Evolutionary conservation across 768 basidiomycete genomes (phyloP), one percentile per base, ranked within the genome.

Genomic region (Serendipita sp.): DNA sequence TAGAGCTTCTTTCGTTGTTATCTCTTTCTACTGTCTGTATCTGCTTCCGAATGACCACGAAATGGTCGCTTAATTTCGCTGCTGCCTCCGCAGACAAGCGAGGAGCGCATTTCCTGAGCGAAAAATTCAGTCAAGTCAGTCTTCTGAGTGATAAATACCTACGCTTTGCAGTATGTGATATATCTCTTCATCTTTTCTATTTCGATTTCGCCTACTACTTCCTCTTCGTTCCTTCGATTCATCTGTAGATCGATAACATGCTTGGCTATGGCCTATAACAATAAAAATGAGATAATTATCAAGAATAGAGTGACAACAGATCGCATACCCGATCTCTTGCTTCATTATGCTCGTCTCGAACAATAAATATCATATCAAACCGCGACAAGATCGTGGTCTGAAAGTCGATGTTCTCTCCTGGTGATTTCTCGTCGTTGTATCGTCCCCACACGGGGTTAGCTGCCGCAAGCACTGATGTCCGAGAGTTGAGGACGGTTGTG

Each of bases 321-420:
- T 8, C 8, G 75, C 81, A 45, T 66, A 91, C 93, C 74, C 86
- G 84, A 73, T 99, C 96, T 56, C 96, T 83, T 45, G 80, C 78
- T 73, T 98, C 96, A 72, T 97, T 92, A 73, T 99, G 96, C 71
- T 98, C 93, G 70, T 99, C 96, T 73, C 89, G 92, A 66, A 99
- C 88, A 68, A 99, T 95, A 78, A 98, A 99, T 70, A 99, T 98
- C 94, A 99, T 95, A 73, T 99, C 96, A 74, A 99, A 99, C 65
- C 96, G 88, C 56, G 94, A 97, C 72, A 99, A 75, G 69, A 99
- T 97, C 1, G 96, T 98, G 3, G 94, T 96, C 76, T 96, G 93
- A 74, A 96, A 94, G 72, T 96, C 94, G 68, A 96, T 96, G 72
- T 96, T 96, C 91, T 97, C 93, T 71, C 94, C 93, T 11, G 93